phyloP scores from a whole-genome alignment of 108 stramenopile genomes.

The Epipyxis sp. region DNA sequence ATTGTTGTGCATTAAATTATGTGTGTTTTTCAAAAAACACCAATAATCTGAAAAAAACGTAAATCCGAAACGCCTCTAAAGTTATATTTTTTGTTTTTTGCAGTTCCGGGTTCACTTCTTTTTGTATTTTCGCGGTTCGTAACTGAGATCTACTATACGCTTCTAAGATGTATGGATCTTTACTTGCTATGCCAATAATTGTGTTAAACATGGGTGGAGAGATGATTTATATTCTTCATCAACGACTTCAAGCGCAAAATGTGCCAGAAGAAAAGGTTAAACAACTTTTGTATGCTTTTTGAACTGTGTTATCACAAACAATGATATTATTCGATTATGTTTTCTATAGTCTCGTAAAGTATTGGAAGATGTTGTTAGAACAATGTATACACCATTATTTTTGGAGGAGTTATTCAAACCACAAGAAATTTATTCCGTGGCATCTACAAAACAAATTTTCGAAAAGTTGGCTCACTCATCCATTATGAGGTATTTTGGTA shows the following conservation, averaged over 20 bases:
- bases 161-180: constrained; percentile 5
- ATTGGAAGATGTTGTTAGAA: constrained; percentile 54
- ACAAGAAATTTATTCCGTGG: constrained; percentile 48
- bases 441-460: constrained; percentile 48
- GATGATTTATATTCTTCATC: constrained; percentile 62
- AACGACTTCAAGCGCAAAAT: constrained; percentile 57
- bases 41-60: too few species aligned
- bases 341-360: too few species aligned
- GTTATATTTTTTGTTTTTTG: too few species aligned
- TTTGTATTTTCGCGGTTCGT: not conserved
- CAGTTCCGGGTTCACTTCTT: too few species aligned
- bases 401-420: constrained; percentile 63
- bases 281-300: too few species aligned
- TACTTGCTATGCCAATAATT: constrained; percentile 55
- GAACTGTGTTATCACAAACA: too few species aligned
- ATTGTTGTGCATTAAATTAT: too few species aligned
- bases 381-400: constrained; percentile 55
- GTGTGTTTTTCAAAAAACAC: too few species aligned
- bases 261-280: constrained; percentile 46
- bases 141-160: not conserved
- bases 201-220: constrained; percentile 63
- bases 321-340: too few species aligned
- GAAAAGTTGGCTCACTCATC: constrained; percentile 60
- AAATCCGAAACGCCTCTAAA: too few species aligned
- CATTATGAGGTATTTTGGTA: constrained; percentile 65